These are phyloP conservation scores for Teunomyces stri DNA, from an alignment of 805 yeast species.

Conservation along the genomic window DNA sequence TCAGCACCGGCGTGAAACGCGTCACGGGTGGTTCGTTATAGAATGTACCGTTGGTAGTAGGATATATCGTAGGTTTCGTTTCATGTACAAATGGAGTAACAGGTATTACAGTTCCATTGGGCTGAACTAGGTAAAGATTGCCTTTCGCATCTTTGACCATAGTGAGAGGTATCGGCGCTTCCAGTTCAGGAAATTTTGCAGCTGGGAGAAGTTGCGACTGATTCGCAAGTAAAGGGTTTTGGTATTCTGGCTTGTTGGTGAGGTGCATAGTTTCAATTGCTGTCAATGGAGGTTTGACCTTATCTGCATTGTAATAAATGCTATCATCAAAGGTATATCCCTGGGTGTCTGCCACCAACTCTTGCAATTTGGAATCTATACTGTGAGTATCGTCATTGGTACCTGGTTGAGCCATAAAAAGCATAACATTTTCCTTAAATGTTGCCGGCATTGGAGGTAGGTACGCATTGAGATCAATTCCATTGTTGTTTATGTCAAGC, in stretches of 20 bases:
- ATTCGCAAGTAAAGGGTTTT: background rate
- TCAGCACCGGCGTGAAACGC: constrained; percentile 9
- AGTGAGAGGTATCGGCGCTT: background rate
- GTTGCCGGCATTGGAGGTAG: background rate
- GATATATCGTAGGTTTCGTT: background rate
- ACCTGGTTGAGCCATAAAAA: background rate
- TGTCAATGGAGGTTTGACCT: background rate
- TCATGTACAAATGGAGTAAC: constrained; percentile 2
- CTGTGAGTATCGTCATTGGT: background rate
- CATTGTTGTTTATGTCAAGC: background rate
- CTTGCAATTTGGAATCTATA: constrained; percentile 12
- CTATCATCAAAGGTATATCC: constrained; percentile 11
- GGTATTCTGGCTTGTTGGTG: background rate
- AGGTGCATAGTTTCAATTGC: background rate
- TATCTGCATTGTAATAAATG: constrained; percentile 1
- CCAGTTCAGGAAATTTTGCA: background rate
- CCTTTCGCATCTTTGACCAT: constrained; percentile 9
- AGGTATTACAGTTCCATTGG: constrained; percentile 10
- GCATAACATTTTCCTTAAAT: background rate
- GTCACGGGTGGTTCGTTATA: constrained; percentile 19
- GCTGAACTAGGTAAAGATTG: constrained; percentile 10
- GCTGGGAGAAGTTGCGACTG: background rate
- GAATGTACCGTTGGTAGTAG: constrained; percentile 5
- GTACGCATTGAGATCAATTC: background rate
- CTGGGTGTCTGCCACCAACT: constrained; percentile 16